Conservation (phyloP, 2,329 filamentous ascomycete species). For the Cadophora sp. region DNA sequence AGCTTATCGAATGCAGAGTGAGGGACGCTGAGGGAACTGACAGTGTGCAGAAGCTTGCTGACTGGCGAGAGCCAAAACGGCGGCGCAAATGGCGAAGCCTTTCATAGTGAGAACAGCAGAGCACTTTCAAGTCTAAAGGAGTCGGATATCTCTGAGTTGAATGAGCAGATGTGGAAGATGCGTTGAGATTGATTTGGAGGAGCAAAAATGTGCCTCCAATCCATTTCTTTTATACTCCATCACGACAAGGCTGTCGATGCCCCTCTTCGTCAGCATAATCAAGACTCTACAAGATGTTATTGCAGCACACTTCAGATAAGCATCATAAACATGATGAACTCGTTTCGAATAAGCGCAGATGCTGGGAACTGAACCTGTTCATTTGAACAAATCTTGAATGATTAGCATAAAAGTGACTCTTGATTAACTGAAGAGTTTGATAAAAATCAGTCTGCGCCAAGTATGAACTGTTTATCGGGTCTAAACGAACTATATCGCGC, state of each 20-base stretch:
- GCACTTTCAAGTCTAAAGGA: neutral
- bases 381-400: conserved; percentile 11
- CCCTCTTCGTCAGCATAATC: neutral
- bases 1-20: no score
- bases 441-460: neutral
- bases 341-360: conserved; percentile 8
- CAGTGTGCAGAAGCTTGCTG: conserved; percentile 35
- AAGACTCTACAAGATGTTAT: neutral
- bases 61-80: conserved; percentile 29
- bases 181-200: neutral
- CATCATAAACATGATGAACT: neutral
- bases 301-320: neutral
- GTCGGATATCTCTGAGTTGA: no score
- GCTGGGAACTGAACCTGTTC: conserved; percentile 7
- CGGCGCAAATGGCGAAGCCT: conserved; percentile 21
- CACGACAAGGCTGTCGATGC: neutral
- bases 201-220: neutral
- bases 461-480: neutral
- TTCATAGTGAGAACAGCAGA: conserved; percentile 32
- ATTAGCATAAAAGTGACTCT: neutral
- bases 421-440: neutral
- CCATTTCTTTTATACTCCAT: conserved; percentile 8
- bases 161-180: neutral
- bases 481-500: conserved; percentile 6
- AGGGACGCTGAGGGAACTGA: conserved; percentile 12